Evolutionary conservation across 1,284 basidiomycete species (phyloP).

Genomic region (Amylostereum areolatum): DNA sequence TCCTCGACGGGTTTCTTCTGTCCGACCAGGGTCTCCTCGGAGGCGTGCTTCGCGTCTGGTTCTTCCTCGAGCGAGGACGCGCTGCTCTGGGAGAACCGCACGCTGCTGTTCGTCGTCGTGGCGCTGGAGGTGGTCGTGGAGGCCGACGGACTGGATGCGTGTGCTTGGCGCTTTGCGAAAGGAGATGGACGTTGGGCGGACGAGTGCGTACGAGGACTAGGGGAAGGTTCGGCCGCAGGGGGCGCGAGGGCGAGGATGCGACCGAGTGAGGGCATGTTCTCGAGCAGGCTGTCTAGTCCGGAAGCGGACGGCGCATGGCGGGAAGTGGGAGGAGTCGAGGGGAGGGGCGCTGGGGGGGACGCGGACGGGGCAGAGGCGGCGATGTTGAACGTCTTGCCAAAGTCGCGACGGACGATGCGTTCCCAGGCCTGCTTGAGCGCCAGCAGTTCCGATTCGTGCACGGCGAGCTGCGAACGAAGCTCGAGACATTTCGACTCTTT

Average conservation of each 20-base stretch:
- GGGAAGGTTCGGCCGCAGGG: conserved; percentile 14
- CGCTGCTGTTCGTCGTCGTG: conserved; percentile 16
- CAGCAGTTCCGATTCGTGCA: conserved; percentile 64
- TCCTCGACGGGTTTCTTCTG: conserved; percentile 20
- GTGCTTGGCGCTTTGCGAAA: conserved; percentile 9
- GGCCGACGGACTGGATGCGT: conserved; percentile 21
- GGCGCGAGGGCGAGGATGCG: conserved; percentile 35
- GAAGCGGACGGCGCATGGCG: conserved; percentile 9
- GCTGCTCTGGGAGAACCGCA: conserved; percentile 40
- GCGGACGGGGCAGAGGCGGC: too few species aligned
- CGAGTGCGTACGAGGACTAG: neutral
- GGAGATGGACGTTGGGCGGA: conserved; percentile 2
- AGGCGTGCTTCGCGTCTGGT: conserved; percentile 16
- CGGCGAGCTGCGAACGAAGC: conserved; percentile 60
- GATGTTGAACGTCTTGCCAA: conserved; percentile 38
- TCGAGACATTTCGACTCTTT: conserved; percentile 79
- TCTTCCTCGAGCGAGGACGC: conserved; percentile 27
- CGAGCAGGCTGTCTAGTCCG: conserved; percentile 55
- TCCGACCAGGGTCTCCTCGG: too few species aligned
- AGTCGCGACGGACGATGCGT: conserved; percentile 60
- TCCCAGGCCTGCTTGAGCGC: conserved; percentile 79
- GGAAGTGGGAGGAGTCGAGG: conserved; percentile 2
- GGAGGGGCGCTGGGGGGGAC: conserved; percentile 1
- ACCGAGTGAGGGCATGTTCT: conserved; percentile 55
- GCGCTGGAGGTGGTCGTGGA: conserved; percentile 16